Base-by-base conservation (phyloP, 371 early-diverging fungal genomes). In the Apophysomyces sp. region DNA sequence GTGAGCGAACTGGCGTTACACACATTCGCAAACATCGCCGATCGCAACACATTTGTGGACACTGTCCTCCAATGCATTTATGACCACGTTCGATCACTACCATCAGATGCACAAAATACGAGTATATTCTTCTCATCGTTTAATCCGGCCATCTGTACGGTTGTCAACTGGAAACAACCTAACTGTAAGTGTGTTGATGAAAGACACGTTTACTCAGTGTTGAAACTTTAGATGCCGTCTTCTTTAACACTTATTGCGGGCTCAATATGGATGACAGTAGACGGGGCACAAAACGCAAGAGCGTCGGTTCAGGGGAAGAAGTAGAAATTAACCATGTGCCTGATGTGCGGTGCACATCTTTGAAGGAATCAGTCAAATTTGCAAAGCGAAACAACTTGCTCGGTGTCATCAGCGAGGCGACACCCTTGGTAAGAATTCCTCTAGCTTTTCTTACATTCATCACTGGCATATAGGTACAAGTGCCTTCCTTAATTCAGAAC, bases 141-240 rank as follows among this genome's bases (percentile, higher is more conserved):
- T 76, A 94, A 94, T 70, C 94, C 96, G 13, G 77, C 86, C 15
- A 88, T 95, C 6, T 98, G 98, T 77, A 92, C 92, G 36, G 90
- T 94, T 5, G 74, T 96, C 52, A 98, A 94, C 74, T 96, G 96
- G 97, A 98, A 98, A 74, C 98, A 98, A 68, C 97, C 97, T 32
- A 96, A 97, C 72, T 98, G 86, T 90, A 77, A 74, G 87, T 80
- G 7, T 26, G 15, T 37, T 16, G 15, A n/a, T 51, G 18, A 29
- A 26, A 13, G 13, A 9, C 32, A 18, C 13, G 26, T 21, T 51
- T 12, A 32, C 30, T 13, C 15, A 18, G n/a, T 59, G 6, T 44
- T 30, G 18, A 9, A 28, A 7, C n/a, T 32, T 1, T 71, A 89
- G 89, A 92, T 73, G 92, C 94, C 44, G 95, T 95, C 18, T 95